Percentiles rank a stretch among this genome's conserved stretches.
Conservation (phyloP, 2,329 filamentous ascomycete species). For the Paecilomyces formosus region DNA sequence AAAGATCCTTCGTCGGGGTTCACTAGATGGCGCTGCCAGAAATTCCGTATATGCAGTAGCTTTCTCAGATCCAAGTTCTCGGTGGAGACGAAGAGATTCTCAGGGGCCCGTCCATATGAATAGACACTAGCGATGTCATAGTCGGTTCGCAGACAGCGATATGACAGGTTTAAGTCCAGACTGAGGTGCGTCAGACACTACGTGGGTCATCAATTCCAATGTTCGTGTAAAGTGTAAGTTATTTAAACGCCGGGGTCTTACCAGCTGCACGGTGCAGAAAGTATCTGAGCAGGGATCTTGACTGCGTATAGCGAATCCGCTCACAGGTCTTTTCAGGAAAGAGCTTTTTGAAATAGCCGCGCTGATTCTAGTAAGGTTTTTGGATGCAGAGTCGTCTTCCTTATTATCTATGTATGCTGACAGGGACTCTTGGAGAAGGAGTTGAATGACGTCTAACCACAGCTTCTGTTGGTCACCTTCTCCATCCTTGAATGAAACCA, state of each 20-base stretch:
- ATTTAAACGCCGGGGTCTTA: constrained; percentile 10
- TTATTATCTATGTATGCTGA: neutral
- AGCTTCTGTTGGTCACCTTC: constrained; percentile 17
- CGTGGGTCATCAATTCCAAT: constrained; percentile 7
- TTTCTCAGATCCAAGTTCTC: constrained; percentile 18
- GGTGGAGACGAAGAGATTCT: constrained; percentile 9
- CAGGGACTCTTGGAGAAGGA: constrained; percentile 20
- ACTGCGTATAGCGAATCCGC: constrained; percentile 6
- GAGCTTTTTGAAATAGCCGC: constrained; percentile 10
- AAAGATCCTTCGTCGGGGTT: constrained; percentile 19
- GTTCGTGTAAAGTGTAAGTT: neutral
- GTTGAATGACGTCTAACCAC: constrained; percentile 23
- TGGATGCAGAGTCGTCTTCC: constrained; percentile 5
- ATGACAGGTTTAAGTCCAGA: constrained; percentile 17
- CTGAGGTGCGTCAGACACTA: constrained; percentile 26
- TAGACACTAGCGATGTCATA: constrained; percentile 26
- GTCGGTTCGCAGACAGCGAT: constrained; percentile 19
- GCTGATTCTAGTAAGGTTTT: constrained; percentile 15
- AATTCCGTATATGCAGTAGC: constrained; percentile 34
- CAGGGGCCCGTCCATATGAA: constrained; percentile 5
- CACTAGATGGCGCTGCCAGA: constrained; percentile 35
- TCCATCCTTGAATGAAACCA: constrained; percentile 18
- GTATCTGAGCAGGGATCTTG: constrained; percentile 11
- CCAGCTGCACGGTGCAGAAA: constrained; percentile 23
- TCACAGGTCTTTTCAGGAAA: constrained; percentile 18